These are phyloP conservation scores for Lactuca saligna DNA, from an alignment of 129 eudicot species.

Conservation along the genomic window DNA sequence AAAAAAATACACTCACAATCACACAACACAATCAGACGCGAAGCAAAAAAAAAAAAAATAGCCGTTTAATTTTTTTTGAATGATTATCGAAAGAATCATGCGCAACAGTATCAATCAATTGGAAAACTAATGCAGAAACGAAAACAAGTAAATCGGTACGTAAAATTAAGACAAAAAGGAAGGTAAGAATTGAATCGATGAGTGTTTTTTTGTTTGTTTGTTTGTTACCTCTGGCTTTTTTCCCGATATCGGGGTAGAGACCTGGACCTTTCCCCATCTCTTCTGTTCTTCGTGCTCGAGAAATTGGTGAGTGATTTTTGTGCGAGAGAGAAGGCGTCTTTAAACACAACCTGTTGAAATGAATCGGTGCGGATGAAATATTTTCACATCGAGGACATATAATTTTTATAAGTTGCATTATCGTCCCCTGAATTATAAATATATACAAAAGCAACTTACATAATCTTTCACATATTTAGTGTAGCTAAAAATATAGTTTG, in stretches of 20 bases:
- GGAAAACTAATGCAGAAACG: slow-evolving; percentile 2
- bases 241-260: slow-evolving; percentile 75
- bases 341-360: slow-evolving; percentile 5
- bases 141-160: slow-evolving; percentile 7
- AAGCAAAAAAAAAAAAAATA: not conserved
- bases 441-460: too few species aligned
- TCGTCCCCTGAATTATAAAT: not conserved
- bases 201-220: not conserved
- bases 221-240: slow-evolving; percentile 65
- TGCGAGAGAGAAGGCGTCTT: not conserved
- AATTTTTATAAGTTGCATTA: not conserved
- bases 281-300: slow-evolving; percentile 20
- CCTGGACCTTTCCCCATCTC: slow-evolving; percentile 81
- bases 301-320: slow-evolving; percentile 5
- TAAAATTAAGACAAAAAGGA: not conserved
- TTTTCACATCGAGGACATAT: slow-evolving; percentile 15
- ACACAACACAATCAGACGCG: not conserved
- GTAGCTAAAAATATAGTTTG: not conserved
- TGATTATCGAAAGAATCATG: slow-evolving; percentile 7
- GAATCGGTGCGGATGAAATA: slow-evolving; percentile 22
- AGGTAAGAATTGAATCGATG: not conserved
- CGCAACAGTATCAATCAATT: not conserved
- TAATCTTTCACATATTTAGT: not conserved
- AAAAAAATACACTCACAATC: not conserved
- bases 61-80: not conserved